Base-by-base conservation (phyloP, 345 rosid species). In the Psidium guajava region DNA sequence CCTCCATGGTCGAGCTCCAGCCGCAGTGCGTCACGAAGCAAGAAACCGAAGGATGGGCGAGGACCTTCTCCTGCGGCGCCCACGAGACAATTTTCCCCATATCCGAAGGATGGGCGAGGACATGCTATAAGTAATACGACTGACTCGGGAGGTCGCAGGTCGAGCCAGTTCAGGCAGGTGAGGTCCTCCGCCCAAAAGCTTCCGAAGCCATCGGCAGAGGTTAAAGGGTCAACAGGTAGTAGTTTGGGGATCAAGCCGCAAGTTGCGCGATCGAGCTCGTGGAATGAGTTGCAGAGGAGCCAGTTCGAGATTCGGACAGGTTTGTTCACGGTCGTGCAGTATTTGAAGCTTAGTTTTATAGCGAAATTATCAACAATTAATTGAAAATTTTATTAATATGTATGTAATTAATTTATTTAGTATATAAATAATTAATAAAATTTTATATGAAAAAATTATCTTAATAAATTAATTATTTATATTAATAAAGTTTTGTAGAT, bases 101-200 rank as follows among this genome's bases (percentile, higher is more conserved):
- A 21, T n/a, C 57, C 0, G n/a, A n/a, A n/a, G n/a, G n/a, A n/a
- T n/a, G n/a, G n/a, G n/a, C n/a, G n/a, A n/a, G n/a, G n/a, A n/a
- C n/a, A n/a, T n/a, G n/a, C n/a, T n/a, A n/a, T n/a, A n/a, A n/a
- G n/a, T n/a, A n/a, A n/a, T n/a, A 93, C 84, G 25, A 93, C 92
- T 0, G 93, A 91, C 4, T 85, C 56, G 3, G 84, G 11, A 27
- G 89, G 85, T 57, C 83, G 91, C 21, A 86, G 82, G 55, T 92
- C 90, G 20, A 93, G 92, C 95, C 92, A 93, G 75, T 59, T 44
- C 55, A 88, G 69, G 85, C 90, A 87, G 52, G 89, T 64, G 25
- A 69, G 40, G 56, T 90, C 91, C 87, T 87, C 87, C 2, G 86
- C 75, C 89, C 86, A 86, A 15, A 86, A 74, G 83, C 82, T 90